A percentile compares a stretch with the other conserved stretches of the same genome.
These are phyloP conservation scores for Yarrowia hollandica DNA, from an alignment of 805 yeast species.

Conservation along the genomic window DNA sequence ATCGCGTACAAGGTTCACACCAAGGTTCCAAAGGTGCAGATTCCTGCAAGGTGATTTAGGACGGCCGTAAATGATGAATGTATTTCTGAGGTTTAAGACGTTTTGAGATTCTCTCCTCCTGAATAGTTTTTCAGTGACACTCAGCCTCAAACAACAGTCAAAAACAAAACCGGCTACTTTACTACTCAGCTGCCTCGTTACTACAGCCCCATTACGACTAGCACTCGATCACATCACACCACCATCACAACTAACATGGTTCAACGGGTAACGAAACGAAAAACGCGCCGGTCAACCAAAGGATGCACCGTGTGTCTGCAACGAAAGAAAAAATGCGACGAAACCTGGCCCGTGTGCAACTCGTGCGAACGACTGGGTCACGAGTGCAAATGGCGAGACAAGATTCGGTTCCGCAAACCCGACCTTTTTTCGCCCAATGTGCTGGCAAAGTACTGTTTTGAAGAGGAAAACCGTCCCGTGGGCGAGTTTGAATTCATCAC, in stretches of 20 bases:
- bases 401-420: slow-evolving; percentile 27
- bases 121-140: too few relatives aligned
- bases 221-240: background rate
- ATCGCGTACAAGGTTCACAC: background rate
- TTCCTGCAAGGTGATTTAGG: slow-evolving; percentile 12
- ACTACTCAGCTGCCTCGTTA: too few relatives aligned
- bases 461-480: background rate
- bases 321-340: slow-evolving; percentile 26
- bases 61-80: background rate
- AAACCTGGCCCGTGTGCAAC: slow-evolving; percentile 27
- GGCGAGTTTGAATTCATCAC: slow-evolving; percentile 24
- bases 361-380: slow-evolving; percentile 22
- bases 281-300: slow-evolving; percentile 21
- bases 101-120: background rate
- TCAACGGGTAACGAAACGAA: slow-evolving; percentile 3
- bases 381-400: slow-evolving; percentile 27
- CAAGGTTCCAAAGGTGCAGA: background rate
- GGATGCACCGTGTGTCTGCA: slow-evolving; percentile 24
- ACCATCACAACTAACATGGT: background rate
- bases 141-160: too few relatives aligned
- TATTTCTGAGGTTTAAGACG: background rate
- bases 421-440: slow-evolving; percentile 12
- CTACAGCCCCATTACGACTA: background rate
- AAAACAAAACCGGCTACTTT: too few relatives aligned
- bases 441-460: slow-evolving; percentile 16